These are phyloP conservation scores for Moesziomyces parantarcticus DNA, from an alignment of 1,284 basidiomycete species.

Conservation along the genomic window DNA sequence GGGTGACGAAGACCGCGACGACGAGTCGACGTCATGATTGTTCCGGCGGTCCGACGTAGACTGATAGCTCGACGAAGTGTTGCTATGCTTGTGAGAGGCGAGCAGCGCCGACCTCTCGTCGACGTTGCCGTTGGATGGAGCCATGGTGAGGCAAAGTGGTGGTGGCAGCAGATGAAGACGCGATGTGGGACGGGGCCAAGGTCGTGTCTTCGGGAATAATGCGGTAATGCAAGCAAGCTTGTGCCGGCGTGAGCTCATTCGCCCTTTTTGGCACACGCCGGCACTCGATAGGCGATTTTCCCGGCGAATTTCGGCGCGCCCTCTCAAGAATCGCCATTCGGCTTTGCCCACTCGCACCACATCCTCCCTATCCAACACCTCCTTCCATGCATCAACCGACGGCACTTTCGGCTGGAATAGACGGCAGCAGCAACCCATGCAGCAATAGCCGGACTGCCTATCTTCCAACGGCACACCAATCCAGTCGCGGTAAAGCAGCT, in stretches of 20 bases:
- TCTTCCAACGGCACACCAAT: not conserved
- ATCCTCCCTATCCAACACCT: no score
- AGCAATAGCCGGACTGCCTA: no score
- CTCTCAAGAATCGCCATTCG: no score
- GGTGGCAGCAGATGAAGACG: not conserved
- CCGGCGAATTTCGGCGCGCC: not conserved
- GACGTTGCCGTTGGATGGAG: constrained; percentile 5
- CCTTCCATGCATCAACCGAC: not conserved
- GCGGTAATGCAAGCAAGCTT: constrained; percentile 2
- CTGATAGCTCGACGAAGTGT: constrained; percentile 7
- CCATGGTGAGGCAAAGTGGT: constrained; percentile 13
- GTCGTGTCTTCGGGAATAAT: not conserved
- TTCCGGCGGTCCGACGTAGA: constrained; percentile 13
- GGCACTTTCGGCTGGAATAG: not conserved
- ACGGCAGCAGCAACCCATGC: not conserved
- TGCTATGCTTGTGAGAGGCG: constrained; percentile 7
- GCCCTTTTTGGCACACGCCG: not conserved
- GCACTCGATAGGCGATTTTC: not conserved
- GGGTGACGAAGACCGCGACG: constrained; percentile 7
- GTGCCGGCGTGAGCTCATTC: not conserved
- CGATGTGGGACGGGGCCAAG: not conserved
- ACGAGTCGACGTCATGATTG: constrained; percentile 1
- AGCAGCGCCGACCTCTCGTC: constrained; percentile 29
- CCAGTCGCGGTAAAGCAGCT: not conserved
- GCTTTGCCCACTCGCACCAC: no score